These are phyloP conservation scores for Plantago coronopus DNA, from an alignment of 305 asterid species.

Conservation along the genomic window DNA sequence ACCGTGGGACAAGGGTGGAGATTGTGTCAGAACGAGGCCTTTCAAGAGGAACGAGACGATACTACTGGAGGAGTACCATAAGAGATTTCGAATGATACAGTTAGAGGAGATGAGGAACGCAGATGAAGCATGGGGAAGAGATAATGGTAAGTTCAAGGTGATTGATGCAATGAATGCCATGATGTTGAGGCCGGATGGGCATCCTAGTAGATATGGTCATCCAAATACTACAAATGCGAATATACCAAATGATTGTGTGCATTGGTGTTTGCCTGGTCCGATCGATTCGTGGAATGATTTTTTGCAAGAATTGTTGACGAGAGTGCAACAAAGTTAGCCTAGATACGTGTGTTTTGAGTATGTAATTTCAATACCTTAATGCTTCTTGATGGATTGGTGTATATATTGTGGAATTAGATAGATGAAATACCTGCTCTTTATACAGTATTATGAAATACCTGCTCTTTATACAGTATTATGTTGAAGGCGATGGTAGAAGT, in stretches of 20 bases:
- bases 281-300: conserved; percentile 81
- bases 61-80: conserved; percentile 24
- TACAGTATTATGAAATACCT: no score
- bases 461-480: no score
- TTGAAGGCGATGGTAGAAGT: no score
- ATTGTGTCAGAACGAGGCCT: conserved; percentile 22
- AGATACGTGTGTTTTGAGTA: not conserved
- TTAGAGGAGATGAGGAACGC: conserved; percentile 36
- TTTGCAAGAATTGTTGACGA: conserved; percentile 46
- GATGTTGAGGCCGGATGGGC: conserved; percentile 38
- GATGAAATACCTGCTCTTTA: no score
- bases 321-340: conserved; percentile 1
- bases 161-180: conserved; percentile 31
- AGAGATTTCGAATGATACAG: conserved; percentile 34
- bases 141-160: conserved; percentile 21
- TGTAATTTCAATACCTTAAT: no score
- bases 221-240: conserved; percentile 1
- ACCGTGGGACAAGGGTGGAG: conserved; percentile 26
- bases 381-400: no score
- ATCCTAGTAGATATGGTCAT: conserved; percentile 32
- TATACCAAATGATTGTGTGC: conserved; percentile 71
- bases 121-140: conserved; percentile 28
- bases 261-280: conserved; percentile 89
- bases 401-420: no score
- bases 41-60: conserved; percentile 28